phyloP scores from a whole-genome alignment of 2,329 filamentous ascomycete species.

The Cytospora mali region DNA sequence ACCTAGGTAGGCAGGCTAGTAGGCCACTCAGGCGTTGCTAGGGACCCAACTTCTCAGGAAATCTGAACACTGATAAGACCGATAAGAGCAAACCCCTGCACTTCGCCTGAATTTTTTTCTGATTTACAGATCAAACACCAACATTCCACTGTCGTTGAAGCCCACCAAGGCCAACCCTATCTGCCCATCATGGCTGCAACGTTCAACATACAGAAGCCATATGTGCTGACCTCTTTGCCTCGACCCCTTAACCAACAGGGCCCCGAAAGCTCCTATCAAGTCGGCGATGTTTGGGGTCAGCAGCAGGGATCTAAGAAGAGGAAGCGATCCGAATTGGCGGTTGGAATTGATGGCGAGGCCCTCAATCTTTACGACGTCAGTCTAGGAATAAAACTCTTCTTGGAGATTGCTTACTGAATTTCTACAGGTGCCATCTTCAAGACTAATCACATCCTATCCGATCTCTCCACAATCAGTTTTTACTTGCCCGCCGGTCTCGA shows the following conservation, averaged over 20 bases:
- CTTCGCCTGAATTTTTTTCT: constrained; percentile 25
- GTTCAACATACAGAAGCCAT: constrained; percentile 66
- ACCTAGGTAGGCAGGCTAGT: too few relatives aligned
- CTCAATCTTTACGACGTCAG: constrained; percentile 68
- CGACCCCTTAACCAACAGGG: constrained; percentile 53
- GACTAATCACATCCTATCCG: constrained; percentile 67
- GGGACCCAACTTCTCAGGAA: background rate
- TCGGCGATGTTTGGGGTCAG: constrained; percentile 64
- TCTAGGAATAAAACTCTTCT: constrained; percentile 16
- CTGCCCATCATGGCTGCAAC: constrained; percentile 54
- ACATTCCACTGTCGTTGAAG: background rate
- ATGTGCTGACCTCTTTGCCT: constrained; percentile 62
- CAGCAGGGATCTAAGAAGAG: constrained; percentile 60
- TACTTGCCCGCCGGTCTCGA: constrained; percentile 62
- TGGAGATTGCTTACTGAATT: constrained; percentile 28
- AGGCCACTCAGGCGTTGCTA: too few relatives aligned
- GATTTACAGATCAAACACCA: background rate
- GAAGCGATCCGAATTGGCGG: constrained; percentile 64
- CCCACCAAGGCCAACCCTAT: constrained; percentile 1
- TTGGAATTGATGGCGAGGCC: constrained; percentile 66
- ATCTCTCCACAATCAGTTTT: constrained; percentile 67
- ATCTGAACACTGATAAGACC: constrained; percentile 16
- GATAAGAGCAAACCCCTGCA: constrained; percentile 26
- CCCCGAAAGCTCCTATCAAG: constrained; percentile 53
- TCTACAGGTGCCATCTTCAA: constrained; percentile 59